Evolutionary conservation across 2,329 filamentous ascomycete species (phyloP).

Genomic region (Macrophomina tecta): DNA sequence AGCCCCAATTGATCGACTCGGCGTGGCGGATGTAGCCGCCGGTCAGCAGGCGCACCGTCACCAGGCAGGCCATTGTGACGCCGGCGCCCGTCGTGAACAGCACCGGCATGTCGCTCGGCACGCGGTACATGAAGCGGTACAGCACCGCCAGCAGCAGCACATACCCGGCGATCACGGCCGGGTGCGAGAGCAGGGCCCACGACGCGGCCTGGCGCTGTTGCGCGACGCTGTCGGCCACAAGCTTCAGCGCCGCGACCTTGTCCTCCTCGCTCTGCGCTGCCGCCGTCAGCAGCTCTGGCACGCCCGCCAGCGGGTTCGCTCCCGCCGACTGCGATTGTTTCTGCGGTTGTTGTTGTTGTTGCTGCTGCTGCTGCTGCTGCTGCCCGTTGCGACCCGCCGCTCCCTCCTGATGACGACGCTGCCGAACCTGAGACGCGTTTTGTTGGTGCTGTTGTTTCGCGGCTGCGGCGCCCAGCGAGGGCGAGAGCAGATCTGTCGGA

Average conservation of each 20-base stretch:
- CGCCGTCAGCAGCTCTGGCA: conserved; percentile 70
- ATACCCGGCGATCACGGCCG: conserved; percentile 36
- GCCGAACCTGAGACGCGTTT: conserved; percentile 27
- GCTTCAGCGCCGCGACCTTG: conserved; percentile 70
- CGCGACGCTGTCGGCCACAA: conserved; percentile 81
- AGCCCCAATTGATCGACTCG: conserved; percentile 66
- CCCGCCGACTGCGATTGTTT: conserved; percentile 27
- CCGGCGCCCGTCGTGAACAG: conserved; percentile 65
- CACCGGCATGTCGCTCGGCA: conserved; percentile 59
- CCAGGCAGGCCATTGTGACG: conserved; percentile 67
- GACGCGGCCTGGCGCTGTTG: conserved; percentile 78
- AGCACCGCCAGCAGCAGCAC: conserved; percentile 48
- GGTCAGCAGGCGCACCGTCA: conserved; percentile 66
- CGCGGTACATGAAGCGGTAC: conserved; percentile 48
- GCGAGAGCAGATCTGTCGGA: conserved; percentile 18
- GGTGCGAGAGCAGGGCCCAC: conserved; percentile 57
- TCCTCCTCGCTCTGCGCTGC: conserved; percentile 59
- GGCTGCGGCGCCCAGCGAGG: conserved; percentile 5
- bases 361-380: background rate
- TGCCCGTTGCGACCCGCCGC: conserved; percentile 30
- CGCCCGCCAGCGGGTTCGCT: conserved; percentile 52
- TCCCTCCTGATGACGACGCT: conserved; percentile 35
- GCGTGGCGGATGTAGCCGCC: conserved; percentile 68
- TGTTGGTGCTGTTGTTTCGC: conserved; percentile 14
- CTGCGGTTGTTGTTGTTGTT: conserved; percentile 29